A percentile compares a stretch with the other conserved stretches of the same genome.
These are phyloP conservation scores for Xerocomellus chrysenteron DNA, from an alignment of 768 basidiomycete genomes.

Conservation along the genomic window DNA sequence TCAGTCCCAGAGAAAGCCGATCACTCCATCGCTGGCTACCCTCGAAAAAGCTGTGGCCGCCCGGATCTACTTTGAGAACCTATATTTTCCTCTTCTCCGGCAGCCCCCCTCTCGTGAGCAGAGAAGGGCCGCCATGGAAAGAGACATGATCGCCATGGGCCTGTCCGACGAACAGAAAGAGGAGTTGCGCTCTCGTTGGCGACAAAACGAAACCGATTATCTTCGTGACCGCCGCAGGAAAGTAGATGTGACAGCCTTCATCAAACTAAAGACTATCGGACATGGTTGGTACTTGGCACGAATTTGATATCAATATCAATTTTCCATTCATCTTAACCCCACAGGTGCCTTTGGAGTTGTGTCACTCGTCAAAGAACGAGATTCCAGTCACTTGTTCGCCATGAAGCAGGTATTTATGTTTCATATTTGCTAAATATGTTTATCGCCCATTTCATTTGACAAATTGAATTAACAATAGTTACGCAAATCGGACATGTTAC, in stretches of 20 bases:
- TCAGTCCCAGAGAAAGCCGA: conserved; percentile 50
- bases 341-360: conserved; percentile 96
- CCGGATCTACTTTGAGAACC: conserved; percentile 91
- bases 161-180: conserved; percentile 71
- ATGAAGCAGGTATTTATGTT: conserved; percentile 85
- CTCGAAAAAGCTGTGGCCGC: conserved; percentile 92
- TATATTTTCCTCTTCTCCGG: conserved; percentile 83
- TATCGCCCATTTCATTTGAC: conserved; percentile 23
- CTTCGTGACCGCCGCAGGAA: conserved; percentile 80
- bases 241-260: conserved; percentile 82
- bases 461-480: conserved; percentile 46
- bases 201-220: conserved; percentile 86
- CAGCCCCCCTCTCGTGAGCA: conserved; percentile 85
- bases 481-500: conserved; percentile 89
- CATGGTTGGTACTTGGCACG: conserved; percentile 59
- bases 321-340: conserved; percentile 29
- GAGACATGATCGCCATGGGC: conserved; percentile 75
- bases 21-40: conserved; percentile 86
- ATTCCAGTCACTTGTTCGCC: conserved; percentile 79
- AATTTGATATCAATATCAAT: conserved; percentile 26
- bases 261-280: conserved; percentile 90
- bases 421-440: conserved; percentile 28
- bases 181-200: conserved; percentile 70
- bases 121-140: conserved; percentile 82
- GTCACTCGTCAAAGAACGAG: conserved; percentile 81